phyloP scores from a whole-genome alignment of 768 basidiomycete species.

The Lactarius sp. region DNA sequence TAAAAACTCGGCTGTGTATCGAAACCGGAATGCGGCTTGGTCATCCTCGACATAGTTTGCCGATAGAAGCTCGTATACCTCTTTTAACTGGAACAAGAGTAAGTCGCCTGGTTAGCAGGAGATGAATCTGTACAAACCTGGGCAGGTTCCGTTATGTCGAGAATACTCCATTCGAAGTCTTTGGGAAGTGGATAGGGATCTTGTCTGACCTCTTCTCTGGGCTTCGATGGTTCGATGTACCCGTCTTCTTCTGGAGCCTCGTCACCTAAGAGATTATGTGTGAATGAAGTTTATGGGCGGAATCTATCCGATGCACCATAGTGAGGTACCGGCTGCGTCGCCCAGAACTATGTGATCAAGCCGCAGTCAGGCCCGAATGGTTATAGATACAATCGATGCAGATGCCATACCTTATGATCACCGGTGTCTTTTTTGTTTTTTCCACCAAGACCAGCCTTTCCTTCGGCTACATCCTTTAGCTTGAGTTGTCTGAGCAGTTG shows the following conservation, averaged over 20 bases:
- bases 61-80: constrained; percentile 88
- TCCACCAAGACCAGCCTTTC: constrained; percentile 72
- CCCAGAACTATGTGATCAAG: constrained; percentile 72
- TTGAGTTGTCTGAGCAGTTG: constrained; percentile 71
- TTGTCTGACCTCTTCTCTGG: constrained; percentile 74
- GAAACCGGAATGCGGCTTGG: constrained; percentile 93
- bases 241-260: constrained; percentile 70
- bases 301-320: constrained; percentile 42
- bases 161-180: constrained; percentile 85
- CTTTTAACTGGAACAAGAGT: constrained; percentile 58
- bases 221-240: constrained; percentile 78
- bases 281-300: constrained; percentile 2
- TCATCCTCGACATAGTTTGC: constrained; percentile 96
- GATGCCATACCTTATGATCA: constrained; percentile 71
- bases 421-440: constrained; percentile 76
- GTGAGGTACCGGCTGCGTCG: constrained; percentile 95
- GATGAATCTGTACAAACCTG: constrained; percentile 46
- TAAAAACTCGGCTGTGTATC: constrained; percentile 92
- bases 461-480: constrained; percentile 80
- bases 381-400: background rate
- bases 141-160: constrained; percentile 72
- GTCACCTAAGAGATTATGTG: constrained; percentile 44
- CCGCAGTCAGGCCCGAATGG: constrained; percentile 6
- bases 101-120: background rate
- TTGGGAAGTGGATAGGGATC: constrained; percentile 85